Conservation (phyloP, 2,329 filamentous ascomycete genomes). For the Fusarium marasasianum region DNA sequence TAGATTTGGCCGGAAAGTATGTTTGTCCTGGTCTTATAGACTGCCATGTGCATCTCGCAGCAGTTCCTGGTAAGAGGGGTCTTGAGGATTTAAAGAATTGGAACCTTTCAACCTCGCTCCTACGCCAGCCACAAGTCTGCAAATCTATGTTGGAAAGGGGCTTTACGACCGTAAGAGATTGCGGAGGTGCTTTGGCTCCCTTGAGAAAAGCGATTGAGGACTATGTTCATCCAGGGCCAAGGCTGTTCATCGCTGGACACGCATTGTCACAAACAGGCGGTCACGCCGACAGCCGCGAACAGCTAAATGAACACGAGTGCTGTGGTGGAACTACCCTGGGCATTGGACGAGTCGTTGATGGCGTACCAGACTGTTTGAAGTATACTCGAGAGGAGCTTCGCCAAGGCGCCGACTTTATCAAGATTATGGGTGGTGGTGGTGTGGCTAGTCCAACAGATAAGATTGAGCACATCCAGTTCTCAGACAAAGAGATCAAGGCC, state of each 20-base stretch:
- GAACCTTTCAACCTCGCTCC: not conserved
- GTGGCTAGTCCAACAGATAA: not conserved
- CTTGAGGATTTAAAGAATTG: not conserved
- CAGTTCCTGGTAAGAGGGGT: not conserved
- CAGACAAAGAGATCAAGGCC: not conserved
- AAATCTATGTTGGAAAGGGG: not conserved
- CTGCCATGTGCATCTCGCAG: not conserved
- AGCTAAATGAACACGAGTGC: not conserved
- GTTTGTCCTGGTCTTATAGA: not conserved
- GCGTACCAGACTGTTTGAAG: not conserved
- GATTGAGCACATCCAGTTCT: not conserved
- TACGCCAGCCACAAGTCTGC: not conserved
- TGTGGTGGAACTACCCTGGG: not conserved
- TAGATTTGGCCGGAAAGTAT: not conserved
- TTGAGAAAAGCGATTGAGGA: not conserved
- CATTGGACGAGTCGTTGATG: not conserved
- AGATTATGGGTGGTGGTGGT: not conserved
- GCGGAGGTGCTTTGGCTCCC: not conserved
- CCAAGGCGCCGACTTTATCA: not conserved
- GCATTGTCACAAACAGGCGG: not conserved
- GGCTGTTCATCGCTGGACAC: not conserved
- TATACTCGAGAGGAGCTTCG: not conserved
- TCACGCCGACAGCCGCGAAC: not conserved
- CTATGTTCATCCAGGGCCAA: not conserved
- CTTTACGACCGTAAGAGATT: not conserved